Percentiles rank a stretch among this genome's conserved stretches.
Conservation (phyloP, 129 eudicot species). For the Escallonia rubra region DNA sequence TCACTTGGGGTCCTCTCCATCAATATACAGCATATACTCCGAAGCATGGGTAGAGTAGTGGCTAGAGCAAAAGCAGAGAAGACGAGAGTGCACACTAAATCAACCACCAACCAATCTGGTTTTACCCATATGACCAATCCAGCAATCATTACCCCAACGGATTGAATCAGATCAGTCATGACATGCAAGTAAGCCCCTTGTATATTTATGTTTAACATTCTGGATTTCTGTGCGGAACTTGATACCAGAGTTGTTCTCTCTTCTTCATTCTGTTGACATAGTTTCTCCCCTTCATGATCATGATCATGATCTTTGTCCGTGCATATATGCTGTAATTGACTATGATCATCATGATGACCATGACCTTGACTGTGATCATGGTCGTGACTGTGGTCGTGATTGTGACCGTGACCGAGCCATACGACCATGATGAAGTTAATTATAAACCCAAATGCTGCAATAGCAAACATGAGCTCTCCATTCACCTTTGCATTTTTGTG, state of each 20-base stretch:
- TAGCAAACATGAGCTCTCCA: constrained; percentile 57
- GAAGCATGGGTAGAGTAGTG: constrained; percentile 61
- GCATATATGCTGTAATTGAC: not conserved
- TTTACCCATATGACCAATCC: constrained; percentile 66
- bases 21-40: constrained; percentile 37
- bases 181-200: constrained; percentile 81
- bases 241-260: constrained; percentile 31
- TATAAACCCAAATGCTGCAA: constrained; percentile 66
- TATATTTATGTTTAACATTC: constrained; percentile 45
- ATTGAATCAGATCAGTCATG: constrained; percentile 60
- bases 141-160: constrained; percentile 67
- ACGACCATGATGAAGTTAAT: constrained; percentile 57
- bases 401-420: constrained; percentile 59
- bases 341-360: constrained; percentile 4
- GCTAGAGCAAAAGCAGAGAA: constrained; percentile 43
- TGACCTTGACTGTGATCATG: constrained; percentile 17
- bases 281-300: constrained; percentile 17
- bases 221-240: constrained; percentile 19
- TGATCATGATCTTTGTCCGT: not conserved
- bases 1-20: constrained; percentile 71
- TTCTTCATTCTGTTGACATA: constrained; percentile 23
- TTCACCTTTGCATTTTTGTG: constrained; percentile 42
- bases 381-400: constrained; percentile 9
- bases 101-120: constrained; percentile 65
- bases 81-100: constrained; percentile 55